Percentiles rank a stretch among this genome's conserved stretches.
These are phyloP conservation scores for Ulmus americana DNA, from an alignment of 331 rosid species.

Conservation along the genomic window DNA sequence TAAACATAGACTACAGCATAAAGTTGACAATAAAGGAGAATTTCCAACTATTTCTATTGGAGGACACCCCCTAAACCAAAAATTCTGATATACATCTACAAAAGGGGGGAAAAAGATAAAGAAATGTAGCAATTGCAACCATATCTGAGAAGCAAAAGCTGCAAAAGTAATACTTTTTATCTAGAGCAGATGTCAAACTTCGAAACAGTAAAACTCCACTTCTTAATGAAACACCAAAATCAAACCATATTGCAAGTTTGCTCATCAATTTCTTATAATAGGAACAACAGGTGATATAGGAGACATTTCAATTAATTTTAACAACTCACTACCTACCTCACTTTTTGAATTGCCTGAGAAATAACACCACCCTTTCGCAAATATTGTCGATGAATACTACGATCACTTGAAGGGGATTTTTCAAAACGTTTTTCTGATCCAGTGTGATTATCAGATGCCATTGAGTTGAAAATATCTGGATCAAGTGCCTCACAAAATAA, in stretches of 20 bases:
- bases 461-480: slow-evolving; percentile 45
- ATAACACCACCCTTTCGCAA: slow-evolving; percentile 40
- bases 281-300: not conserved
- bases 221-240: not conserved
- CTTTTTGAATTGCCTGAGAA: slow-evolving; percentile 45
- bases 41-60: not conserved
- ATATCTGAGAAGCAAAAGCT: slow-evolving; percentile 7
- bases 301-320: not conserved
- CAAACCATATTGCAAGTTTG: not conserved
- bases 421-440: slow-evolving; percentile 33
- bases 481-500: slow-evolving; percentile 70
- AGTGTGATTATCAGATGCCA: slow-evolving; percentile 32
- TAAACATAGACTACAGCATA: not conserved
- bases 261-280: not conserved
- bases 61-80: not conserved
- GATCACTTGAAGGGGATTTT: slow-evolving; percentile 37
- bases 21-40: not conserved
- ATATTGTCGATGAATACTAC: slow-evolving; percentile 29
- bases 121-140: not conserved
- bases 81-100: no score
- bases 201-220: not conserved
- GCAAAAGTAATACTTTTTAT: not conserved
- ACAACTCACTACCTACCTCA: slow-evolving; percentile 47
- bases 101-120: not conserved
- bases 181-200: not conserved